Evolutionary conservation across 176 grass and related monocot genomes (phyloP).

Genomic region (Stipa capillata): DNA sequence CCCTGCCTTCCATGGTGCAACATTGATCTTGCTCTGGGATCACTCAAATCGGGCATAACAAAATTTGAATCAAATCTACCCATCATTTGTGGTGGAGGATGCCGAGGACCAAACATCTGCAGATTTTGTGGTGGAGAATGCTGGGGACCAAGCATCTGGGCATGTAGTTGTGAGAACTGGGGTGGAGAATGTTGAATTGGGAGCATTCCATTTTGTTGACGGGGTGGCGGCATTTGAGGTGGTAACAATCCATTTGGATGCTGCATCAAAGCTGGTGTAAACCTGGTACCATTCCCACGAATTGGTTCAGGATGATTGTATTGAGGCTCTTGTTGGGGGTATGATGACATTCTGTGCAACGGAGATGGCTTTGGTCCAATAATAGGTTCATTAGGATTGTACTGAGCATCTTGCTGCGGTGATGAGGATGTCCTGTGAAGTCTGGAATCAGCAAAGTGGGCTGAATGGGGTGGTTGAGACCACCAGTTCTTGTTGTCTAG

Average conservation of each 20-base stretch:
- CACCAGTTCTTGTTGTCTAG: conserved; percentile 46
- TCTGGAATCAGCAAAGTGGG: conserved; percentile 32
- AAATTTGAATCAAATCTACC: conserved; percentile 46
- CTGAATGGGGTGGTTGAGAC: conserved; percentile 32
- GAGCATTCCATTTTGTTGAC: conserved; percentile 29
- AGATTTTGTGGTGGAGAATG: conserved; percentile 14
- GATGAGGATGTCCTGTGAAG: conserved; percentile 54
- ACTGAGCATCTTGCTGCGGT: conserved; percentile 41
- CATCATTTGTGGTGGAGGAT: conserved; percentile 44
- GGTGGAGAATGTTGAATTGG: conserved; percentile 38
- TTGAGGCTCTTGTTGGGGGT: conserved; percentile 51
- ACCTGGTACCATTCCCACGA: conserved; percentile 16
- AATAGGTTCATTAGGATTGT: conserved; percentile 34
- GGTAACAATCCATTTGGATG: conserved; percentile 27
- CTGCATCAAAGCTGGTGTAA: conserved; percentile 26
- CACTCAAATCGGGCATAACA: conserved; percentile 40
- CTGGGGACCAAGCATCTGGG: conserved; percentile 24
- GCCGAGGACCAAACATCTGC: conserved; percentile 29
- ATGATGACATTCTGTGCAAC: conserved; percentile 51
- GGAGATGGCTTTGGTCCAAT: conserved; percentile 34
- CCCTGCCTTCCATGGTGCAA: conserved; percentile 30
- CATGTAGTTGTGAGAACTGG: conserved; percentile 28
- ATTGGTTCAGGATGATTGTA: conserved; percentile 45
- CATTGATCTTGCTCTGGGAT: conserved; percentile 41
- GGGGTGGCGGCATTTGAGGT: conserved; percentile 12